phyloP scores from a whole-genome alignment of 2,329 filamentous ascomycete genomes.

The Claviceps pazoutovae region DNA sequence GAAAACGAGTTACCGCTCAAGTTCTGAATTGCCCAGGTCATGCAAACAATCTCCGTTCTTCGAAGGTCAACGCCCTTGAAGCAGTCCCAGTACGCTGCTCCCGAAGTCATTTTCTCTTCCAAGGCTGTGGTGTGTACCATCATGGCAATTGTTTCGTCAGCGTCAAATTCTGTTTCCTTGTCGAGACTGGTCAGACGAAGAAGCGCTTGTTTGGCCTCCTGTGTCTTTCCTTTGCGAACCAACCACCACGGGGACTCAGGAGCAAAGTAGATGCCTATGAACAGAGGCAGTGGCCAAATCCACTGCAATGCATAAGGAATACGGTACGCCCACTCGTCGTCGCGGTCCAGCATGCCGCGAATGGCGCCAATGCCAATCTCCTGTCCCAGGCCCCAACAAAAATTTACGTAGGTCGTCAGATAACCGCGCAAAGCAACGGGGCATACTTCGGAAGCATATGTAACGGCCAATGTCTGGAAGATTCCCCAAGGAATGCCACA shows the following conservation, averaged over 20 bases:
- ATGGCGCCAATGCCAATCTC: slow-evolving; percentile 62
- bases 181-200: slow-evolving; percentile 49
- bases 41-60: slow-evolving; percentile 58
- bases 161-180: slow-evolving; percentile 57
- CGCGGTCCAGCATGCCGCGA: slow-evolving; percentile 48
- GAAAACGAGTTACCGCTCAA: slow-evolving; percentile 50
- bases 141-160: slow-evolving; percentile 78
- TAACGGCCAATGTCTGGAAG: slow-evolving; percentile 44
- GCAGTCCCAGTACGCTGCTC: slow-evolving; percentile 67
- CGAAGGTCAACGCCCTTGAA: slow-evolving; percentile 68
- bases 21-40: slow-evolving; percentile 51
- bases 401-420: slow-evolving; percentile 61
- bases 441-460: slow-evolving; percentile 60
- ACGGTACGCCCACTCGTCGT: slow-evolving; percentile 55
- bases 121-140: slow-evolving; percentile 81
- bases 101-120: slow-evolving; percentile 60
- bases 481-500: slow-evolving; percentile 50
- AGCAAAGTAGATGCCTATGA: slow-evolving; percentile 52
- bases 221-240: slow-evolving; percentile 49
- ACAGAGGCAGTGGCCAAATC: slow-evolving; percentile 61
- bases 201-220: slow-evolving; percentile 52
- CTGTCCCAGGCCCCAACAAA: slow-evolving; percentile 67
- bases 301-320: slow-evolving; percentile 63
- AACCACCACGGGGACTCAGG: slow-evolving; percentile 66
- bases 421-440: slow-evolving; percentile 59